A percentile compares a stretch with the other conserved stretches of the same genome.
These are phyloP conservation scores for Xylaria flabelliformis DNA, from an alignment of 495 filamentous ascomycete genomes.

Conservation along the genomic window DNA sequence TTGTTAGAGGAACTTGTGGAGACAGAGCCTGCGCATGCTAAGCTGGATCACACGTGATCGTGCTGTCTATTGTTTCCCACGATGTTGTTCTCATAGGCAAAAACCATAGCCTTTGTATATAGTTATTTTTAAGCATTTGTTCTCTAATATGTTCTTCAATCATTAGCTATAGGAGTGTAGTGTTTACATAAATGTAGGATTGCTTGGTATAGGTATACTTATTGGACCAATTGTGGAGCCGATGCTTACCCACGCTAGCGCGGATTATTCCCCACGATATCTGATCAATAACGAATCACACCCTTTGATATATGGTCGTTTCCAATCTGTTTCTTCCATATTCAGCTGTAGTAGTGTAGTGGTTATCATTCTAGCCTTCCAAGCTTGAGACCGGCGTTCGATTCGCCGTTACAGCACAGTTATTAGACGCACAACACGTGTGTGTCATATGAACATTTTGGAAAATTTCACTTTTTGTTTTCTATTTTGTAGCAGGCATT, in stretches of 20 bases:
- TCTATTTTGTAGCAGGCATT: background rate
- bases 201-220: background rate
- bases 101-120: background rate
- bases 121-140: no score
- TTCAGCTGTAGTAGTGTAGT: conserved; percentile 28
- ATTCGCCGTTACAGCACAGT: conserved; percentile 28
- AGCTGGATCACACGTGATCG: background rate
- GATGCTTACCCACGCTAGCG: background rate
- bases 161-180: no score
- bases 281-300: background rate
- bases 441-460: no score
- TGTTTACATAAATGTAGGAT: no score
- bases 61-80: no score
- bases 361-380: conserved; percentile 27
- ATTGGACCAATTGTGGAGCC: background rate
- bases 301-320: background rate
- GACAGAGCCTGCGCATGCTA: background rate
- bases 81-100: background rate
- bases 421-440: background rate
- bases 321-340: no score
- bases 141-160: background rate
- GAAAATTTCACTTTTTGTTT: background rate
- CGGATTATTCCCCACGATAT: background rate
- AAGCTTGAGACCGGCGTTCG: conserved; percentile 28
- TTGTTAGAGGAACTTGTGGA: background rate